Evolutionary conservation across 2,329 filamentous ascomycete genomes (phyloP).

Genomic region (Ophiostoma sp.): DNA sequence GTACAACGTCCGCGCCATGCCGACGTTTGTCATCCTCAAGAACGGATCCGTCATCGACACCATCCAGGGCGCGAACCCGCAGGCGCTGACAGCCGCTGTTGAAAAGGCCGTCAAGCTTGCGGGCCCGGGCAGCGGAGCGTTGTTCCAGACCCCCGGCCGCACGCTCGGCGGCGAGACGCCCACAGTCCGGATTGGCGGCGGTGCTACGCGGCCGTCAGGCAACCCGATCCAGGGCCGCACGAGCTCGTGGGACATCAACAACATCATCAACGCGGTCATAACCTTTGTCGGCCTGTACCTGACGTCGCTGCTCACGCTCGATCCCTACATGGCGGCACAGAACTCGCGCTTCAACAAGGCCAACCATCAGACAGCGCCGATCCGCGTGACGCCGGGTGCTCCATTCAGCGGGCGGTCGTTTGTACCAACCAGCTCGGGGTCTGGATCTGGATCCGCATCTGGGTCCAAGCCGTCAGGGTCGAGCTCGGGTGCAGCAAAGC

Average conservation of each 20-base stretch:
- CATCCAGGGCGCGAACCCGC: constrained; percentile 74
- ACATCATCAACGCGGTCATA: constrained; percentile 47
- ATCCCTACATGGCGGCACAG: constrained; percentile 58
- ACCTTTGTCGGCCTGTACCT: constrained; percentile 58
- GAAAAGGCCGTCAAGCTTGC: constrained; percentile 60
- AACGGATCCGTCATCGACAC: constrained; percentile 67
- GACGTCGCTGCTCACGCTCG: constrained; percentile 54
- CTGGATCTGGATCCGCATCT: constrained; percentile 11
- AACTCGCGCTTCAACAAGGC: constrained; percentile 57
- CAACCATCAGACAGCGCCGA: constrained; percentile 34
- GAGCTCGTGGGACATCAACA: constrained; percentile 36
- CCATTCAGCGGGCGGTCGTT: constrained; percentile 21
- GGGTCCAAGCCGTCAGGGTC: background rate
- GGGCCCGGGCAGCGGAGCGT: constrained; percentile 37
- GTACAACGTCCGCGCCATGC: constrained; percentile 81
- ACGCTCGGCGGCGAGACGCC: constrained; percentile 45
- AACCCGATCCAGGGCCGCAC: constrained; percentile 27
- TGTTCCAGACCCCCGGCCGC: constrained; percentile 52
- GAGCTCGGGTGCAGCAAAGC: constrained; percentile 25
- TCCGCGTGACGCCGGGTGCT: constrained; percentile 9
- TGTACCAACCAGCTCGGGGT: background rate
- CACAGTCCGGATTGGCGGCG: constrained; percentile 22
- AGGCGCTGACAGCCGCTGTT: constrained; percentile 69
- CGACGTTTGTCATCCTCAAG: constrained; percentile 90
- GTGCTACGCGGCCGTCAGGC: constrained; percentile 14